Evolutionary conservation across 2,329 filamentous ascomycete genomes (phyloP).

Genomic region (Paecilomyces formosus): DNA sequence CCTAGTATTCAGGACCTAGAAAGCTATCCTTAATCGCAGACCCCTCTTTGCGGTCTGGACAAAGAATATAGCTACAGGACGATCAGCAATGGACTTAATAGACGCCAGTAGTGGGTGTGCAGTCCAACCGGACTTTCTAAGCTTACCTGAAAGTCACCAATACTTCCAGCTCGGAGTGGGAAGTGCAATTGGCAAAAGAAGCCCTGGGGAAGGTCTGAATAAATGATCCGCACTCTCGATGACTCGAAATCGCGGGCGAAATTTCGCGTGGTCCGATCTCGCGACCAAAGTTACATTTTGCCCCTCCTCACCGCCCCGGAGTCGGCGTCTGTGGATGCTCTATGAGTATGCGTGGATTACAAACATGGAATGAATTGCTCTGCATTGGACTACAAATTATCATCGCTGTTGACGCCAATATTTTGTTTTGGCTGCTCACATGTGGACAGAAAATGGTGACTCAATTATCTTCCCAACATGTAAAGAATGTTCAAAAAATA

Average conservation of each 20-base stretch:
- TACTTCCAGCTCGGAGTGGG: not conserved
- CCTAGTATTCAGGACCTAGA: not conserved
- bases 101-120: not conserved
- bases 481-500: not conserved
- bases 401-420: not conserved
- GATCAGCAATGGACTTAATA: not conserved
- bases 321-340: not conserved
- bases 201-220: not conserved
- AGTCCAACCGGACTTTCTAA: not conserved
- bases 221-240: not conserved
- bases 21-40: not conserved
- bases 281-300: not conserved
- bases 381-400: not conserved
- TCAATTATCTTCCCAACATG: not conserved
- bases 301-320: slow-evolving; percentile 1
- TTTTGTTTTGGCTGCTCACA: not conserved
- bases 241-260: not conserved
- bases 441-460: not conserved
- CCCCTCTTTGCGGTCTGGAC: not conserved
- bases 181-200: not conserved
- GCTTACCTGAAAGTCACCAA: not conserved
- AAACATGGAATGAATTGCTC: not conserved
- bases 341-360: not conserved
- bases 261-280: not conserved
- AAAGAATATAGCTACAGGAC: not conserved